Conservation (phyloP, 345 rosid genomes). For the Salix brachista region DNA sequence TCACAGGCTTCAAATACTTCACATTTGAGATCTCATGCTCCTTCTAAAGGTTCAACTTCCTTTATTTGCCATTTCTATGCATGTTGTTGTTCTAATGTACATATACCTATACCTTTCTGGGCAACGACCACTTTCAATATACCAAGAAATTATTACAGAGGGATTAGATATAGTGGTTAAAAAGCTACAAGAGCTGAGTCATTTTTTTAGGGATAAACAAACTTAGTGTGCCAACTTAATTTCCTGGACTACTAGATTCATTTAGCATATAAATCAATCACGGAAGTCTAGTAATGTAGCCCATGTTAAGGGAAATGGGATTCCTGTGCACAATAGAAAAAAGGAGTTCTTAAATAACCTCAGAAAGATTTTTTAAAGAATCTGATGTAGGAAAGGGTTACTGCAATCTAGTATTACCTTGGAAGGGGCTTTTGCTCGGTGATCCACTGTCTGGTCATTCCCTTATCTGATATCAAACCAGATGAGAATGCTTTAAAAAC, state of each 20-base stretch:
- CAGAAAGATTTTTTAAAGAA: not conserved
- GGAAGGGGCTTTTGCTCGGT: not conserved
- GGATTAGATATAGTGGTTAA: not conserved
- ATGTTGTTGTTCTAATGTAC: not conserved
- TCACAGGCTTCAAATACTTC: constrained; percentile 45
- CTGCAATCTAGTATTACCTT: not conserved
- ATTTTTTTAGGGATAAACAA: not conserved
- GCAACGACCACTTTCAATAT: not conserved
- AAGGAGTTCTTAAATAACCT: not conserved
- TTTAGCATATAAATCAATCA: not conserved
- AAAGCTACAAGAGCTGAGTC: not conserved
- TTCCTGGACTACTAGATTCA: not conserved
- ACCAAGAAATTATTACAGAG: not conserved
- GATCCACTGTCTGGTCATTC: not conserved
- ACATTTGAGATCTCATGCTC: constrained; percentile 48
- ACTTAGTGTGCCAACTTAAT: not conserved
- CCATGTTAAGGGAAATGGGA: not conserved
- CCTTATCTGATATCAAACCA: not conserved
- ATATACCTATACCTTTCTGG: not conserved
- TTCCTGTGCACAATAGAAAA: not conserved
- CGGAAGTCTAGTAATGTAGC: not conserved
- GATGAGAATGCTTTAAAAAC: not conserved
- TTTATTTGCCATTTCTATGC: not conserved
- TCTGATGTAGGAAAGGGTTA: not conserved
- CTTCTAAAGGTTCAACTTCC: constrained; percentile 53